These are phyloP conservation scores for Vanrija pseudolonga DNA, from an alignment of 1,284 basidiomycete species.

Conservation along the genomic window DNA sequence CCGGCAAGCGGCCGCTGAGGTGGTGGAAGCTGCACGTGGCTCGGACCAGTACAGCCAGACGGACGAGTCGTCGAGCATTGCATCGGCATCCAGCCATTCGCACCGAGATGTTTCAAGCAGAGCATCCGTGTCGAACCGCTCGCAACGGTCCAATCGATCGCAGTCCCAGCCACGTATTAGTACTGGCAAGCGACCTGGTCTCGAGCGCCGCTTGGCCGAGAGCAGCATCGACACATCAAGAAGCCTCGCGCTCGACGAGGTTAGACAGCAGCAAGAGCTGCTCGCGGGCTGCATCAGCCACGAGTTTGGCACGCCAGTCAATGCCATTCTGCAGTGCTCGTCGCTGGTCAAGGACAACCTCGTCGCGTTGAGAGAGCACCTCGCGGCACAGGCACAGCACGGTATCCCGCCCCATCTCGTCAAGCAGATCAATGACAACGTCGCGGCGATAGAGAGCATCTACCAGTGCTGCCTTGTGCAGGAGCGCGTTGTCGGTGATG, in stretches of 20 bases:
- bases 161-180: no score
- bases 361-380: slow-evolving; percentile 17
- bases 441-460: slow-evolving; percentile 35
- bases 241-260: slow-evolving; percentile 9
- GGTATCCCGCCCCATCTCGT: slow-evolving; percentile 26
- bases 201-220: slow-evolving; percentile 17
- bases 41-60: background rate
- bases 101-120: no score
- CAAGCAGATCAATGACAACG: slow-evolving; percentile 35
- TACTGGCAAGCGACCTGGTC: slow-evolving; percentile 1
- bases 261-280: slow-evolving; percentile 30
- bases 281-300: slow-evolving; percentile 34
- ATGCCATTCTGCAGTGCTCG: slow-evolving; percentile 33
- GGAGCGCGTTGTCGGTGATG: slow-evolving; percentile 50
- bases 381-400: slow-evolving; percentile 27
- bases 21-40: background rate
- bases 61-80: background rate
- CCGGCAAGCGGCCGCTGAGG: background rate
- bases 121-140: slow-evolving; percentile 29
- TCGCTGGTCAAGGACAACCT: slow-evolving; percentile 33
- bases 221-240: background rate
- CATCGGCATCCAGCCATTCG: slow-evolving; percentile 32
- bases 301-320: slow-evolving; percentile 32
- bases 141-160: slow-evolving; percentile 20
- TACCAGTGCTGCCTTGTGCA: slow-evolving; percentile 48